Base-by-base conservation (phyloP, 306 rosid genomes). In the Citrullus colocynthis region DNA sequence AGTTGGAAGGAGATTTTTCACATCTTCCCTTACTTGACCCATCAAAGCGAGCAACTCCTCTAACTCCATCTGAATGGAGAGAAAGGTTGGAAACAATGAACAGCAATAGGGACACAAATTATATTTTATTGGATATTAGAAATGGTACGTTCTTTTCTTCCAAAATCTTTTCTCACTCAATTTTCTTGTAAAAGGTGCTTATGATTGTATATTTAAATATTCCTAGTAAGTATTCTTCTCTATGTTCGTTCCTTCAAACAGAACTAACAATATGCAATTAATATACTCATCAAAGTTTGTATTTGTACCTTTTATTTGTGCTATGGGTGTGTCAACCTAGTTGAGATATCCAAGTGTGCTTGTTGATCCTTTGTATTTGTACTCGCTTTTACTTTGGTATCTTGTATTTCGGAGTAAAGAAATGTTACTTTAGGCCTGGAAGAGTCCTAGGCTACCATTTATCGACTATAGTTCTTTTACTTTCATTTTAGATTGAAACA, bases 11-110 rank as follows among this genome's bases (percentile, higher is more conserved):
- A 76, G 93, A 90, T 78, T 81, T 81, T 64, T 84, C 91, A 56
- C 87, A 89, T 83, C 97, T 95, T 87, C 91, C 98, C 67, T 84
- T 95, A 86, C 96, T 86, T 57, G 92, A 92, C 77, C 82, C 92
- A 88, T 89, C 92, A 32, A 87, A 86, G 91, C 86, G 96, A 76
- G 98, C 98, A 65, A 85, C 86, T 44, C 88, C 90, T 28, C 82
- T 95, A 77, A 77, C 82, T 24, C 97, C 98, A 76, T 88, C 96
- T 39, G 88, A 92, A 82, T 92, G 98, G 97, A 88, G 89, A 81
- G 77, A 86, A 51, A 88, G 80, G 85, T 84, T 92, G 84, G 85
- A 89, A 85, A 77, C 86, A 45, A 84, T 81, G 74, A 79, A 76
- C 72, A 80, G 48, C 69, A 78, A 76, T 73, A 82, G 64, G 49